A percentile compares a stretch with the other conserved stretches of the same genome.
Evolutionary conservation across 495 filamentous ascomycete species (phyloP).

Genomic region (Tirmania nivea): DNA sequence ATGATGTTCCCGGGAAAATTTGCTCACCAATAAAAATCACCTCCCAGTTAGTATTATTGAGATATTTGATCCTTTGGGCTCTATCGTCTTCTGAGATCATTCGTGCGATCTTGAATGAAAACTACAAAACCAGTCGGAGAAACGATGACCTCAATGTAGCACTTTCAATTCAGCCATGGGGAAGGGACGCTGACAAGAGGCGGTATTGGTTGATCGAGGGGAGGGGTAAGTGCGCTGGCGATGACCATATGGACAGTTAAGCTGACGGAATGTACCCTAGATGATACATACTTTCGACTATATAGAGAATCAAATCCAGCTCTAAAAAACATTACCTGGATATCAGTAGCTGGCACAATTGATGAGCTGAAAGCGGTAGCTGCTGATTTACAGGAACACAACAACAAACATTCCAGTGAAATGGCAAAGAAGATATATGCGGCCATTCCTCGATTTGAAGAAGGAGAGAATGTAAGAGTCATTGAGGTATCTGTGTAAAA

Average conservation of each 20-base stretch:
- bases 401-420: constrained; percentile 50
- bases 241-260: too few relatives aligned
- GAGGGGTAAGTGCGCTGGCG: constrained; percentile 4
- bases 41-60: constrained; percentile 52
- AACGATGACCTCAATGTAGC: constrained; percentile 87
- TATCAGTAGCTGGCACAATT: constrained; percentile 73
- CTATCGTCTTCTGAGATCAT: constrained; percentile 75
- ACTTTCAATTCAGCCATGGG: constrained; percentile 87
- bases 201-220: constrained; percentile 89
- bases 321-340: constrained; percentile 61
- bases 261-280: constrained; percentile 23
- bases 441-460: constrained; percentile 84
- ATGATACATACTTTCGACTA: constrained; percentile 85
- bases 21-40: not conserved
- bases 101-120: constrained; percentile 55
- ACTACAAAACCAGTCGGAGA: constrained; percentile 73
- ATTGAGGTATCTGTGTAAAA: not conserved
- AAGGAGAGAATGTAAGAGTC: constrained; percentile 57
- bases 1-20: not conserved
- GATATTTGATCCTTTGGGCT: constrained; percentile 67
- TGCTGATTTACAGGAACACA: constrained; percentile 49
- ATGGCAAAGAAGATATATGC: constrained; percentile 55
- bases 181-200: constrained; percentile 70
- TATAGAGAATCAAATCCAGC: constrained; percentile 83
- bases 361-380: constrained; percentile 60